Conservation (phyloP, 306 rosid genomes). For the Clitoria ternatea region DNA sequence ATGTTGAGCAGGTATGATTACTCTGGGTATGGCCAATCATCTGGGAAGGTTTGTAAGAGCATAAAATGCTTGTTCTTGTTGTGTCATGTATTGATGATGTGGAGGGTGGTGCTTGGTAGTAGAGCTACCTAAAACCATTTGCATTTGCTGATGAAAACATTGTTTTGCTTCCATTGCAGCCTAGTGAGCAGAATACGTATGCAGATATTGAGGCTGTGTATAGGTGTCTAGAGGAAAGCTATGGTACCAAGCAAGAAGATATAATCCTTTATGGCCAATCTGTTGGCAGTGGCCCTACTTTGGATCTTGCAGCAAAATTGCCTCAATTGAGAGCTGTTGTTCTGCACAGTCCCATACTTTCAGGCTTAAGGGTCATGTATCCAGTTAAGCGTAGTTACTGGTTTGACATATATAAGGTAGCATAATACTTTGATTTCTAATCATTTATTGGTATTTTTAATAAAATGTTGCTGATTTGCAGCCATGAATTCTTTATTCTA, state of each 20-base stretch:
- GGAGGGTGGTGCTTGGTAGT: constrained; percentile 1
- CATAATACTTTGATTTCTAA: neutral
- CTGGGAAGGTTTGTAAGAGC: constrained; percentile 74
- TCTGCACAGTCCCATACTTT: constrained; percentile 78
- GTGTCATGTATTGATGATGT: neutral
- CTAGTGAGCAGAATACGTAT: constrained; percentile 85
- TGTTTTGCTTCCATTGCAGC: constrained; percentile 49
- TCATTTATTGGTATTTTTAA: neutral
- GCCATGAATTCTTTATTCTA: neutral
- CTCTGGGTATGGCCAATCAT: constrained; percentile 39
- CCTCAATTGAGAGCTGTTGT: constrained; percentile 78
- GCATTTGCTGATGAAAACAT: constrained; percentile 16
- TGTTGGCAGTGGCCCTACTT: constrained; percentile 78
- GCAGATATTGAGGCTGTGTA: constrained; percentile 88
- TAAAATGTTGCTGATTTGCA: neutral
- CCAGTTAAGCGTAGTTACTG: constrained; percentile 80
- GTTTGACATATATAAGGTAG: constrained; percentile 88
- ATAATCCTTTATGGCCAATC: constrained; percentile 8
- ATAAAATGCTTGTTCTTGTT: constrained; percentile 17
- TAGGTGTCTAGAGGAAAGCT: constrained; percentile 80
- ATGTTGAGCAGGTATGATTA: constrained; percentile 61
- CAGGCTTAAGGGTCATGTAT: constrained; percentile 86
- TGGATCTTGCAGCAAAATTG: constrained; percentile 72
- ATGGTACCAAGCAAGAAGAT: constrained; percentile 61
- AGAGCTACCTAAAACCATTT: constrained; percentile 13